These are phyloP conservation scores for Barnettozyma californica DNA, from an alignment of 805 yeast genomes.

Conservation along the genomic window DNA sequence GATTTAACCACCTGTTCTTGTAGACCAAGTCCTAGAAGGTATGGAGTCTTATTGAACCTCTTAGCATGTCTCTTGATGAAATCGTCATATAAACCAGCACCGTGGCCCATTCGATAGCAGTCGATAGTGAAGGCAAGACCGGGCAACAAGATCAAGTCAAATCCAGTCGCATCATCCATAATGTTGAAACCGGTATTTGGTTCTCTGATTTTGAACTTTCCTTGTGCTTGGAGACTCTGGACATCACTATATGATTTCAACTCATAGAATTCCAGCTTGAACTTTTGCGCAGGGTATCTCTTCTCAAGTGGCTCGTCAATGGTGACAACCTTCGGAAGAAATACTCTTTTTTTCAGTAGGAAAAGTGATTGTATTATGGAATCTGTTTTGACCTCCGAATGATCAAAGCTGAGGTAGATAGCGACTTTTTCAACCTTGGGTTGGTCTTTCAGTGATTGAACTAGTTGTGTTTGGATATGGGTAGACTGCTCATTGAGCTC, in stretches of 20 bases:
- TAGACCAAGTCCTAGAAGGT: slow-evolving; percentile 60
- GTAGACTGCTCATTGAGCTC: slow-evolving; percentile 25
- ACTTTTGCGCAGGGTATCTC: slow-evolving; percentile 24
- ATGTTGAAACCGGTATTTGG: slow-evolving; percentile 39
- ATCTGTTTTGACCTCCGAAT: slow-evolving; percentile 60
- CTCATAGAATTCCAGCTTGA: slow-evolving; percentile 52
- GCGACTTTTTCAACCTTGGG: slow-evolving; percentile 47
- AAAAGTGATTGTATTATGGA: slow-evolving; percentile 50
- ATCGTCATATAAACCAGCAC: slow-evolving; percentile 90
- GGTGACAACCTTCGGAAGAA: slow-evolving; percentile 46
- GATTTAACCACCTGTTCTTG: slow-evolving; percentile 50
- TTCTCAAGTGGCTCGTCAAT: slow-evolving; percentile 26
- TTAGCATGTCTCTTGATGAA: slow-evolving; percentile 45
- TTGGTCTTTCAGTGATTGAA: slow-evolving; percentile 29
- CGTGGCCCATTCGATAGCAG: slow-evolving; percentile 71
- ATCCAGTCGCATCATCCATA: slow-evolving; percentile 29
- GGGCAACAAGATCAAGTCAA: slow-evolving; percentile 77
- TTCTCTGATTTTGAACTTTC: slow-evolving; percentile 62
- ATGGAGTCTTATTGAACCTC: slow-evolving; percentile 29
- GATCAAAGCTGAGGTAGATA: slow-evolving; percentile 72
- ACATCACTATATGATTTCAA: slow-evolving; percentile 41
- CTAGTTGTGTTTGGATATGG: slow-evolving; percentile 15
- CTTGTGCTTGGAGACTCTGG: slow-evolving; percentile 50
- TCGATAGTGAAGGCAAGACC: slow-evolving; percentile 70
- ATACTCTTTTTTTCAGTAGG: slow-evolving; percentile 44